Conservation (phyloP, 306 rosid genomes). For the Castanopsis chinensis region DNA sequence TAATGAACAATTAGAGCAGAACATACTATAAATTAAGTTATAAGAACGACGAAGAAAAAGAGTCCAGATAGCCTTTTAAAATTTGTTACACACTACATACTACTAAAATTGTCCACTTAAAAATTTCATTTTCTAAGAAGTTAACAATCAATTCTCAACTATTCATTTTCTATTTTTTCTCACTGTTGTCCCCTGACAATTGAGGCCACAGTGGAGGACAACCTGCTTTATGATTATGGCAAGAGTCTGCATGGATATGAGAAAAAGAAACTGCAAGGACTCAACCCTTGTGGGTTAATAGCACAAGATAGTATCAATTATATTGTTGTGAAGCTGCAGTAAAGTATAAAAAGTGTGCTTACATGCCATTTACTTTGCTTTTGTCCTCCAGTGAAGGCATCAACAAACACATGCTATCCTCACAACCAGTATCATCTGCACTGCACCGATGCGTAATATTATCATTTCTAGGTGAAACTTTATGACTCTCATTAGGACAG, state of each 20-base stretch:
- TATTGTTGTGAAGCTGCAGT: background rate
- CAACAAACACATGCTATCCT: conserved; percentile 33
- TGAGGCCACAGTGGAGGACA: background rate
- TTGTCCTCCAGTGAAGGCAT: conserved; percentile 38
- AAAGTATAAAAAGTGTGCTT: conserved; percentile 32
- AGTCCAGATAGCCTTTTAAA: background rate
- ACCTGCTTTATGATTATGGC: background rate
- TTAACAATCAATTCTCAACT: background rate
- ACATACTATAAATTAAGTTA: background rate
- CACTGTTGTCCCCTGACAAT: background rate
- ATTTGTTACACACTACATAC: background rate
- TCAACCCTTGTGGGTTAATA: background rate
- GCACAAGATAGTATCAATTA: background rate
- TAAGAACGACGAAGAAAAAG: background rate
- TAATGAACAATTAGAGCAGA: conserved; percentile 14
- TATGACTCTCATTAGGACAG: conserved; percentile 12
- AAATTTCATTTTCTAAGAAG: conserved; percentile 8
- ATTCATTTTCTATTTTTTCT: background rate
- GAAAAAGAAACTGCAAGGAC: background rate
- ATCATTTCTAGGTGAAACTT: conserved; percentile 34
- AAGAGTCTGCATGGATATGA: background rate
- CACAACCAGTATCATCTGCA: conserved; percentile 28
- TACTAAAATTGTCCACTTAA: conserved; percentile 1
- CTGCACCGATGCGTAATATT: conserved; percentile 23
- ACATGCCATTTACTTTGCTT: conserved; percentile 48